Evolutionary conservation across 2,329 filamentous ascomycete genomes (phyloP).

Genomic region (Epichloe uncinata): DNA sequence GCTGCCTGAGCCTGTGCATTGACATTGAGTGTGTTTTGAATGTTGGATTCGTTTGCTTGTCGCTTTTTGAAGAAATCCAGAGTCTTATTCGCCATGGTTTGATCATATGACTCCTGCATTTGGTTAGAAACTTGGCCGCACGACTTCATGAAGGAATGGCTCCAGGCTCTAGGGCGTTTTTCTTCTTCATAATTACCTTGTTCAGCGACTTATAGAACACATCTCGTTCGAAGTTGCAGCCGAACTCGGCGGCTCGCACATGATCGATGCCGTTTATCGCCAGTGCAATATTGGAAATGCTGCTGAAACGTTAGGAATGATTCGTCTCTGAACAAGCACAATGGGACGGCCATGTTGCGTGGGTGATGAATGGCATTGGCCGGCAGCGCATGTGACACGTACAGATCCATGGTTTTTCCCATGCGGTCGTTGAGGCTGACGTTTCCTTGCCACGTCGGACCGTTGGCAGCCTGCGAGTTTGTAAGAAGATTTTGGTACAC

Average conservation of each 20-base stretch:
- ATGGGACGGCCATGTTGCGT: neutral
- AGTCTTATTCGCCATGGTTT: constrained; percentile 30
- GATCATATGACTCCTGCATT: constrained; percentile 35
- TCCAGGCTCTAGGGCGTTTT: neutral
- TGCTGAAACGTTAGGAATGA: constrained; percentile 13
- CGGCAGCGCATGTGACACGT: constrained; percentile 11
- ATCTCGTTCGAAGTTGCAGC: constrained; percentile 34
- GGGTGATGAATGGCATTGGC: neutral
- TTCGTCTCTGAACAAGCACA: neutral
- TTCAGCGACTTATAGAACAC: constrained; percentile 31
- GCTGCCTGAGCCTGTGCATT: constrained; percentile 25
- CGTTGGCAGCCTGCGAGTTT: constrained; percentile 18
- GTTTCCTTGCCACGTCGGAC: constrained; percentile 26
- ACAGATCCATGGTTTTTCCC: constrained; percentile 30
- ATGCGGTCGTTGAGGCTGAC: constrained; percentile 27
- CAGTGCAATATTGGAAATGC: constrained; percentile 38
- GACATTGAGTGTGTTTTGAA: constrained; percentile 37
- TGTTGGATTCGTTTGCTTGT: constrained; percentile 33
- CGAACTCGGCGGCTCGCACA: constrained; percentile 27
- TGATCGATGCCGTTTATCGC: constrained; percentile 29
- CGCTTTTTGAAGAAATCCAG: constrained; percentile 37
- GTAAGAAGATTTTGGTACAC: constrained; percentile 28
- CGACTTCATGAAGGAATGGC: neutral
- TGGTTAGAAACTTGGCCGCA: constrained; percentile 5
- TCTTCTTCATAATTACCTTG: constrained; percentile 24